Conservation (phyloP, 805 yeast species). For the Saturnispora quitensis region DNA sequence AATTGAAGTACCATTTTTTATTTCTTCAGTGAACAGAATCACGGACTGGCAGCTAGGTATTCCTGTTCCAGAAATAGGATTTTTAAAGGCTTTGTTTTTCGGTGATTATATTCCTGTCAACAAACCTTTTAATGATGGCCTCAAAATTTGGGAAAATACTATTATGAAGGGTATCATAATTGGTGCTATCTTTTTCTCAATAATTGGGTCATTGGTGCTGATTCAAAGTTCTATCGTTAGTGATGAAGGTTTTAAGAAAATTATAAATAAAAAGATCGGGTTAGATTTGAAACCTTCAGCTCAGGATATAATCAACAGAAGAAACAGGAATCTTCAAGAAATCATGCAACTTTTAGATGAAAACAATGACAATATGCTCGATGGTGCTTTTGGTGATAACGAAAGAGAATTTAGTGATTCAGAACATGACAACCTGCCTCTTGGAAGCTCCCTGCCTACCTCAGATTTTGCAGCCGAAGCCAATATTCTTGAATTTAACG, state of each 20-base stretch:
- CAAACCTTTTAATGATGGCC: constrained; percentile 5
- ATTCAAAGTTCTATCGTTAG: constrained; percentile 60
- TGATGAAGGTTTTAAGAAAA: constrained; percentile 58
- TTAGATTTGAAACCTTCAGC: constrained; percentile 33
- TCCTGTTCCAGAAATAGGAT: constrained; percentile 32
- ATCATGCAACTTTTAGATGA: background rate
- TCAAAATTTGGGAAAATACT: constrained; percentile 7
- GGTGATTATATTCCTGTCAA: constrained; percentile 2
- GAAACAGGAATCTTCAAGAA: constrained; percentile 18
- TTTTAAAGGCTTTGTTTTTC: constrained; percentile 15
- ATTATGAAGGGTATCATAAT: constrained; percentile 14
- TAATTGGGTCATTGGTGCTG: constrained; percentile 15
- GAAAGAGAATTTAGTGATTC: background rate
- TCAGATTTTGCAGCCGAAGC: background rate
- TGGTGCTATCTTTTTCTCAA: constrained; percentile 17
- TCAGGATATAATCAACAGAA: background rate
- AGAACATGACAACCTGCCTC: background rate
- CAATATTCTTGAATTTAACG: background rate
- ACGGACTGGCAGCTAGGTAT: constrained; percentile 51
- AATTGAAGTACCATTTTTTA: constrained; percentile 45
- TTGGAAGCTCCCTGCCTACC: background rate
- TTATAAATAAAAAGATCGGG: constrained; percentile 53
- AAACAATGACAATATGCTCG: background rate
- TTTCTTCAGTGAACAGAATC: constrained; percentile 45
- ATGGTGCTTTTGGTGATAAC: background rate